Percentiles rank a stretch among this genome's conserved stretches.
phyloP scores from a whole-genome alignment of 1,284 basidiomycete species.

The Pseudozyma tsukubaensis region DNA sequence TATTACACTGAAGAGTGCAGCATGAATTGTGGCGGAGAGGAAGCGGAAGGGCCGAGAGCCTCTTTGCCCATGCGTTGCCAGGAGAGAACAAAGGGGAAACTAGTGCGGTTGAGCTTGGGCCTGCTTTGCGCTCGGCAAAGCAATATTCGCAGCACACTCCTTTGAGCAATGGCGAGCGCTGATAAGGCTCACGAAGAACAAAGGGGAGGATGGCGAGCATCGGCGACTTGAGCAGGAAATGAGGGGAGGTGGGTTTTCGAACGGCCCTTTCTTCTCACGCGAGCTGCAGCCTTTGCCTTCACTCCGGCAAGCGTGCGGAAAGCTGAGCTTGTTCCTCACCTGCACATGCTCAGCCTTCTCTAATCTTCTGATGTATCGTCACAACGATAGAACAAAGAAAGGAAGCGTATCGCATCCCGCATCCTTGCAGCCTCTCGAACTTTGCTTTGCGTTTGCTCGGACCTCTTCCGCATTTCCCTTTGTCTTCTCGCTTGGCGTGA shows the following conservation, averaged over 20 bases:
- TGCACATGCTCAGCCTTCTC: neutral
- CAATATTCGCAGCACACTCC: neutral
- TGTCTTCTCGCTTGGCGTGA: neutral
- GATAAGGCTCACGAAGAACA: neutral
- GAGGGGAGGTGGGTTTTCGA: no score
- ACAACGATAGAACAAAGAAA: slow-evolving; percentile 18
- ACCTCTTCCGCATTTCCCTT: slow-evolving; percentile 14
- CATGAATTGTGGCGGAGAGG: slow-evolving; percentile 11
- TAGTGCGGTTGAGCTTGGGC: slow-evolving; percentile 4
- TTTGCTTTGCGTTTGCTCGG: slow-evolving; percentile 5
- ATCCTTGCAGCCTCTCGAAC: neutral
- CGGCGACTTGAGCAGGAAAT: no score
- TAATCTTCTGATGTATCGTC: neutral
- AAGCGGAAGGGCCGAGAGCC: neutral
- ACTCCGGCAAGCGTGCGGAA: no score
- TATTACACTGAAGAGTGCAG: slow-evolving; percentile 1
- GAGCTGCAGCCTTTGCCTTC: no score
- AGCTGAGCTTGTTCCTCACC: neutral
- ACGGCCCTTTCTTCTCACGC: no score
- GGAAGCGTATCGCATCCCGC: neutral
- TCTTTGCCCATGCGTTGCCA: neutral
- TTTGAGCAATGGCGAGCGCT: neutral
- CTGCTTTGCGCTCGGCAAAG: neutral
- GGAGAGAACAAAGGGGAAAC: slow-evolving; percentile 16
- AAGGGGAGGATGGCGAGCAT: neutral